A percentile compares a stretch with the other conserved stretches of the same genome.
phyloP scores from a whole-genome alignment of 1,284 basidiomycete genomes.

The Fomitopsis betulina region DNA sequence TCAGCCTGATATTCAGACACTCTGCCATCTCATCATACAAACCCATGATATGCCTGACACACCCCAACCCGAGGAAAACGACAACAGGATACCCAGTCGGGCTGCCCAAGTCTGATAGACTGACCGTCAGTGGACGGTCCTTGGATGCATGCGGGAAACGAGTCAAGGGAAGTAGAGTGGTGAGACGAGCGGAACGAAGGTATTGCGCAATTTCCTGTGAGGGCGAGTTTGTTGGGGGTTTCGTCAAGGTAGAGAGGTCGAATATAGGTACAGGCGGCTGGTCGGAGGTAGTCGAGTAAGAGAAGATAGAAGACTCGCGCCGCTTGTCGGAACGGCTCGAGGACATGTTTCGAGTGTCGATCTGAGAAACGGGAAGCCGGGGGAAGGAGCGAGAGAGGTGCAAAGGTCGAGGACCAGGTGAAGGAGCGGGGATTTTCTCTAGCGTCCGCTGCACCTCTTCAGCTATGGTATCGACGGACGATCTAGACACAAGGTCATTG shows the following conservation, averaged over 20 bases:
- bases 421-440: constrained; percentile 46
- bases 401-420: constrained; percentile 32
- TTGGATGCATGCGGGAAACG: constrained; percentile 74
- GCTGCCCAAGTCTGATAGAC: constrained; percentile 87
- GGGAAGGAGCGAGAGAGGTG: constrained; percentile 45
- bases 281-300: constrained; percentile 42
- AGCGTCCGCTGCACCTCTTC: constrained; percentile 72
- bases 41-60: constrained; percentile 91
- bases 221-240: constrained; percentile 34
- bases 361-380: constrained; percentile 44
- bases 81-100: constrained; percentile 82
- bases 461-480: constrained; percentile 79
- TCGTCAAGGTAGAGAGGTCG: constrained; percentile 23
- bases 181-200: constrained; percentile 80
- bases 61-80: constrained; percentile 90
- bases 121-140: constrained; percentile 77
- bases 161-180: constrained; percentile 75
- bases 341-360: constrained; percentile 35
- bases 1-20: constrained; percentile 80
- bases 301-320: constrained; percentile 30
- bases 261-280: constrained; percentile 29
- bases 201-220: constrained; percentile 79
- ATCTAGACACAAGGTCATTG: constrained; percentile 60
- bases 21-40: constrained; percentile 96
- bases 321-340: constrained; percentile 50